Evolutionary conservation across 805 yeast genomes (phyloP).

Genomic region (Blastobotrys parvus): DNA sequence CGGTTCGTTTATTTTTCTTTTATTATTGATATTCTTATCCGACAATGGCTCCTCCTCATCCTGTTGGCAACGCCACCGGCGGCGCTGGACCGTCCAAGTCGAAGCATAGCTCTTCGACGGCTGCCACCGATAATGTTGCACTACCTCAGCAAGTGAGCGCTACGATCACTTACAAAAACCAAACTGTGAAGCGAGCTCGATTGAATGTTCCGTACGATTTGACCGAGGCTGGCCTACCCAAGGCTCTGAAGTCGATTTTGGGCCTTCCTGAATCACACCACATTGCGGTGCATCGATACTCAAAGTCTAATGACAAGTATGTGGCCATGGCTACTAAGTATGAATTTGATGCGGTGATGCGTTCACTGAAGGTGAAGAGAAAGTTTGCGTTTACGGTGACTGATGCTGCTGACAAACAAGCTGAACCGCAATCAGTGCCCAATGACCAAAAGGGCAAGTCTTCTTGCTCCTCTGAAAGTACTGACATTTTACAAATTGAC

Average conservation of each 20-base stretch:
- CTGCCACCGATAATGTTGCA: neutral
- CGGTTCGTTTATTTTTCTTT: too few species aligned
- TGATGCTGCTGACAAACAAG: too few species aligned
- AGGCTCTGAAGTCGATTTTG: neutral
- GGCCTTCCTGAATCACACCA: neutral
- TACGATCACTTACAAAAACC: neutral
- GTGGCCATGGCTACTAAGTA: neutral
- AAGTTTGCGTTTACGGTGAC: slow-evolving; percentile 1
- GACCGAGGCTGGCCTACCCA: neutral
- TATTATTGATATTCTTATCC: too few species aligned
- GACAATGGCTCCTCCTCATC: too few species aligned
- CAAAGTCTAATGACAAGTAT: neutral
- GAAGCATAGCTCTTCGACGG: too few species aligned
- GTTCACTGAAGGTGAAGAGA: neutral
- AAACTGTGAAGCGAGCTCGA: neutral
- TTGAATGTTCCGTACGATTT: neutral
- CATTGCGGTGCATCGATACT: neutral
- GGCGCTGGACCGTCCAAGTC: too few species aligned
- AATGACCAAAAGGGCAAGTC: too few species aligned
- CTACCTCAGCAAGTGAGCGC: neutral
- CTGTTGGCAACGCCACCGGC: too few species aligned
- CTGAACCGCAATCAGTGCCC: too few species aligned
- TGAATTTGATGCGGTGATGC: neutral
- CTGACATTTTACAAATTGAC: too few species aligned
- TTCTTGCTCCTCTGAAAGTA: too few species aligned